Evolutionary conservation across 345 rosid species (phyloP).

Genomic region (Litchi chinensis): DNA sequence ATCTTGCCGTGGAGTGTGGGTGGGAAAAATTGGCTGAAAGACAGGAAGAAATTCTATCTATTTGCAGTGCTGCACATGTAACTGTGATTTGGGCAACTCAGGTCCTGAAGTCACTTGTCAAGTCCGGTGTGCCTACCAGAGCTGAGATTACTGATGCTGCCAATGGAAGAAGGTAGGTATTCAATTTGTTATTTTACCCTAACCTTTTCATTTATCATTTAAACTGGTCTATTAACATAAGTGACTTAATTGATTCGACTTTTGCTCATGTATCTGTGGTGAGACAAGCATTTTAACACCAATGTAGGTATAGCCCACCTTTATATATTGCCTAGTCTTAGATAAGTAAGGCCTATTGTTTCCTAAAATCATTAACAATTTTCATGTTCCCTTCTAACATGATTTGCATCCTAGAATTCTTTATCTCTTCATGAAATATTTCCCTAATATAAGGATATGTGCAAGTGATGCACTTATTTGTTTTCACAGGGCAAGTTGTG

Average conservation of each 20-base stretch:
- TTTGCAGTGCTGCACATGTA: constrained; percentile 50
- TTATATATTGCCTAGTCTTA: neutral
- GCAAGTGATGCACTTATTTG: neutral
- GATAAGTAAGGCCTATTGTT: neutral
- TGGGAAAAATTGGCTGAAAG: constrained; percentile 68
- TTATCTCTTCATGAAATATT: neutral
- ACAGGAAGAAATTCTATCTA: constrained; percentile 65
- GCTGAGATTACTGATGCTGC: constrained; percentile 80
- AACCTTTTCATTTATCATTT: neutral
- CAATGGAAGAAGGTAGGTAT: constrained; percentile 49
- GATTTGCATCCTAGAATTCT: neutral
- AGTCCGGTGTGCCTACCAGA: constrained; percentile 65
- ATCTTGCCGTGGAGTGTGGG: constrained; percentile 83
- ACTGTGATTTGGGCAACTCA: constrained; percentile 78
- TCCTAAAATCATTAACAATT: neutral
- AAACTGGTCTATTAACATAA: neutral
- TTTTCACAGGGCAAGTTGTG: constrained; percentile 50
- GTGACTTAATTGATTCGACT: neutral
- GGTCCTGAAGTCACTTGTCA: constrained; percentile 70
- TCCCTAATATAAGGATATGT: neutral
- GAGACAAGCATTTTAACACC: neutral
- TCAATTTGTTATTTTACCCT: neutral
- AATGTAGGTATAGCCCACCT: too few relatives aligned
- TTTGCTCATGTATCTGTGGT: neutral
- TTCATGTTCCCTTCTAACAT: neutral